A percentile compares a stretch with the other conserved stretches of the same genome.
phyloP scores from a whole-genome alignment of 768 basidiomycete species.

The Lactarius psammicola region DNA sequence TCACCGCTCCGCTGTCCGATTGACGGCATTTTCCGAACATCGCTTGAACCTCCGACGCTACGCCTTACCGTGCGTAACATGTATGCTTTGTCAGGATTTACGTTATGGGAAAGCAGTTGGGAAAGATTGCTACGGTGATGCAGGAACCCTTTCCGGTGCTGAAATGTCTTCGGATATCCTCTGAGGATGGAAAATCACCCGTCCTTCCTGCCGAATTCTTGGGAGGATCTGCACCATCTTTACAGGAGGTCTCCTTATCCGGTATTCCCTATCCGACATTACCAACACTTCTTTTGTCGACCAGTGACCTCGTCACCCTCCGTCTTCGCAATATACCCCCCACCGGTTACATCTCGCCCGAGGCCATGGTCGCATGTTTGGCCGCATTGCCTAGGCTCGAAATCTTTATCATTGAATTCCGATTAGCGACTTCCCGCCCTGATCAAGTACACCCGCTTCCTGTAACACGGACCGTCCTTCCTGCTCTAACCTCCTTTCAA shows the following conservation, averaged over 20 bases:
- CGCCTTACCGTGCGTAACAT: no score
- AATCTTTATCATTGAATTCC: background rate
- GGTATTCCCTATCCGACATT: background rate
- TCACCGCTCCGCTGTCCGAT: no score
- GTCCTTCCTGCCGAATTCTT: background rate
- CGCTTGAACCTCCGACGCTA: no score
- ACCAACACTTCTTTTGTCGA: background rate
- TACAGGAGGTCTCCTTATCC: background rate
- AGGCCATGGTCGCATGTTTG: background rate
- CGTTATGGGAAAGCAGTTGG: no score
- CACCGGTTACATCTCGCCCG: background rate
- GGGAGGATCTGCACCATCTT: background rate
- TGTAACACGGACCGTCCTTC: background rate
- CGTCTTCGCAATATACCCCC: background rate
- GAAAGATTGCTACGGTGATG: no score
- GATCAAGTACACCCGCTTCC: background rate
- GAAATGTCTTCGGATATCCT: no score
- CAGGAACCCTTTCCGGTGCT: no score
- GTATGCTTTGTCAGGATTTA: no score
- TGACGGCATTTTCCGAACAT: no score
- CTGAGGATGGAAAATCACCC: background rate
- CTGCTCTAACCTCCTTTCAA: background rate
- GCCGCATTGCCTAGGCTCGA: background rate
- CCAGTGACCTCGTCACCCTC: background rate
- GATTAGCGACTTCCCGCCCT: background rate